Evolutionary conservation across 257 asterid genomes (phyloP).

Genomic region (Linderniella brevidens): DNA sequence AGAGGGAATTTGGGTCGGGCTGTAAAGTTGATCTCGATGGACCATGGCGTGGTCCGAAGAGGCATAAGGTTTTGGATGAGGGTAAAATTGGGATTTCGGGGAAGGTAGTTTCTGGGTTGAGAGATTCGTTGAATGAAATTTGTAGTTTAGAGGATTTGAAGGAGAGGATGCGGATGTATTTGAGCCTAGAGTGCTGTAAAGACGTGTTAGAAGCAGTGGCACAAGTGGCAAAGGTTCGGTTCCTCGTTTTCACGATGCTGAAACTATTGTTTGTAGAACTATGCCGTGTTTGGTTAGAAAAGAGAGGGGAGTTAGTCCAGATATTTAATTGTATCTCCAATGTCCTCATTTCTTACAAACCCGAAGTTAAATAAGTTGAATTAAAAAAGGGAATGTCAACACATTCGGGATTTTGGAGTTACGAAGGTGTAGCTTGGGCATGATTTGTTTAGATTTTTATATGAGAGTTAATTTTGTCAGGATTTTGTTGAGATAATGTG

Average conservation of each 20-base stretch:
- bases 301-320: no score
- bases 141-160: conserved; percentile 86
- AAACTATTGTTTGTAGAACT: no score
- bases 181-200: conserved; percentile 54
- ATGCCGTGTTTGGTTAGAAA: background rate
- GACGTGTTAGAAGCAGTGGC: conserved; percentile 62
- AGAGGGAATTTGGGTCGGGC: conserved; percentile 45
- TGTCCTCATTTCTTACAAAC: no score
- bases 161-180: conserved; percentile 70
- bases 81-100: conserved; percentile 15
- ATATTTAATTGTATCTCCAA: no score
- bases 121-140: conserved; percentile 52
- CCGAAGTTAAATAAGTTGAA: no score
- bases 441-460: no score
- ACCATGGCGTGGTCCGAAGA: conserved; percentile 84
- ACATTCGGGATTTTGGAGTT: no score
- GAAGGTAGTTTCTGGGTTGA: conserved; percentile 32
- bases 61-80: conserved; percentile 41
- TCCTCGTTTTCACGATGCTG: background rate
- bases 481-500: no score
- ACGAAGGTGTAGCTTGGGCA: no score
- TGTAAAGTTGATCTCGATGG: conserved; percentile 49
- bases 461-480: no score
- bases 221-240: conserved; percentile 69
- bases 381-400: no score